Percentiles rank a stretch among this genome's conserved stretches.
phyloP scores from a whole-genome alignment of 495 filamentous ascomycete genomes.

The Xylaria castorea region DNA sequence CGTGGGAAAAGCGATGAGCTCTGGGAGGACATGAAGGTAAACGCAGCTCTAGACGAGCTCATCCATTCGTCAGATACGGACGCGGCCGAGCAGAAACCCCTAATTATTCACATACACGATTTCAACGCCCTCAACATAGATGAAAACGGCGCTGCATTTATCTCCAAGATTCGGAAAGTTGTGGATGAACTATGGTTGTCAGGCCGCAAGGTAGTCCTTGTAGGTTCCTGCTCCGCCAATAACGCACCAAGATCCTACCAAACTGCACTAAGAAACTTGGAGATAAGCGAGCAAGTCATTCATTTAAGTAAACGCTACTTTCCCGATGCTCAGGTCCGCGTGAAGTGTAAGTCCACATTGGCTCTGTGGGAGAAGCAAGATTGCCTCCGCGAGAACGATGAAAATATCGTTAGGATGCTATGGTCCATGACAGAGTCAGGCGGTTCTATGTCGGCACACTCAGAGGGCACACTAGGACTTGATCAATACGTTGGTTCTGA shows the following conservation, averaged over 20 bases:
- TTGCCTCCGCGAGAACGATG: slow-evolving; percentile 47
- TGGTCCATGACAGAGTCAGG: slow-evolving; percentile 32
- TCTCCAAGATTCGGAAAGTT: slow-evolving; percentile 70
- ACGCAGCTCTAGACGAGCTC: slow-evolving; percentile 48
- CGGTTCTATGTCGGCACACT: background rate
- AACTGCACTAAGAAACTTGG: slow-evolving; percentile 41
- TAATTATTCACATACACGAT: slow-evolving; percentile 81
- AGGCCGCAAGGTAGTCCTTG: slow-evolving; percentile 74
- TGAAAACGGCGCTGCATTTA: slow-evolving; percentile 62
- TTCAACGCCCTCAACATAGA: slow-evolving; percentile 75
- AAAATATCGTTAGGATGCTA: slow-evolving; percentile 51
- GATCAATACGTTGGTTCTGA: background rate
- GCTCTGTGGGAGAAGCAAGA: slow-evolving; percentile 36
- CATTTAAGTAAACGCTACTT: slow-evolving; percentile 21
- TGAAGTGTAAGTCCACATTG: background rate
- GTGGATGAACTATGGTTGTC: slow-evolving; percentile 71
- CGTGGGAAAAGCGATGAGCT: slow-evolving; percentile 41
- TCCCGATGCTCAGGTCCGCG: background rate
- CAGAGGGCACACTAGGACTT: slow-evolving; percentile 12
- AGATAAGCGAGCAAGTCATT: slow-evolving; percentile 32
- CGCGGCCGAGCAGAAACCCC: slow-evolving; percentile 35
- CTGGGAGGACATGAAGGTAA: slow-evolving; percentile 54
- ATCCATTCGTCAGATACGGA: slow-evolving; percentile 41
- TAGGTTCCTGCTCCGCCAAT: slow-evolving; percentile 66
- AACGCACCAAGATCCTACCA: slow-evolving; percentile 41